Base-by-base conservation (phyloP, 2,329 filamentous ascomycete species). In the Colletotrichum tofieldiae region DNA sequence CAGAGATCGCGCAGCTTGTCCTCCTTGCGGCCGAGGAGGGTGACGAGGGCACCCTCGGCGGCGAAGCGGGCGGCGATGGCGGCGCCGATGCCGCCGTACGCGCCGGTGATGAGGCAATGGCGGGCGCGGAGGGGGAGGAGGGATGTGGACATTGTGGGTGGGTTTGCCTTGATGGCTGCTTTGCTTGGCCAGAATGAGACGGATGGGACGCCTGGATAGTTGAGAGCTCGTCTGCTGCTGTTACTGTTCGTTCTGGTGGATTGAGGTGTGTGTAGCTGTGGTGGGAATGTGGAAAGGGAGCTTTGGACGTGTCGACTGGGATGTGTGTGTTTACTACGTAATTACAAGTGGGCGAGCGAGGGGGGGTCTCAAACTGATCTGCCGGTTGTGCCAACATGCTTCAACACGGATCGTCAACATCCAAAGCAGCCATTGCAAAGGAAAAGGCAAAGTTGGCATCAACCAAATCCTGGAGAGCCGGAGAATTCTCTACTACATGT, bases 41-140 rank as follows among this genome's bases (percentile, higher is more conserved):
- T 87, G 74, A 89, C 87, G 35, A 82, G 81, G 49, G 88, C 91
- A 41, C 91, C 92, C 71, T 91, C 86, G 64, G 79, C 78, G 26
- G 92, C 89, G 77, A 95, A 93, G n/a, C 88, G 85, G 47, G 84
- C 80, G 12, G 93, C 92, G 66, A 95, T 92, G 63, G 90, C 89
- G 52, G 86, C 84, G 55, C 93, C 93, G 75, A 95, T 94, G 65
- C 91, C 90, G 26, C 92, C 90, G 54, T 91, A 92, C 26, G 88
- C 93, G 59, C 93, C 93, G 2, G 93, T 93, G 63, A 95, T 85
- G 78, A 93, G 84, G 79, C 85, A 88, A 71, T 84, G 85, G 74
- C 87, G 87, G 68, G 86, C 86, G 52, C 79, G 77, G 73, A 82
- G 77, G 32, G 78, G 69, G 52, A 67, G 70, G 1, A 61, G 70